These are phyloP conservation scores for Cardiospermum halicacabum DNA, from an alignment of 345 rosid species.

Conservation along the genomic window DNA sequence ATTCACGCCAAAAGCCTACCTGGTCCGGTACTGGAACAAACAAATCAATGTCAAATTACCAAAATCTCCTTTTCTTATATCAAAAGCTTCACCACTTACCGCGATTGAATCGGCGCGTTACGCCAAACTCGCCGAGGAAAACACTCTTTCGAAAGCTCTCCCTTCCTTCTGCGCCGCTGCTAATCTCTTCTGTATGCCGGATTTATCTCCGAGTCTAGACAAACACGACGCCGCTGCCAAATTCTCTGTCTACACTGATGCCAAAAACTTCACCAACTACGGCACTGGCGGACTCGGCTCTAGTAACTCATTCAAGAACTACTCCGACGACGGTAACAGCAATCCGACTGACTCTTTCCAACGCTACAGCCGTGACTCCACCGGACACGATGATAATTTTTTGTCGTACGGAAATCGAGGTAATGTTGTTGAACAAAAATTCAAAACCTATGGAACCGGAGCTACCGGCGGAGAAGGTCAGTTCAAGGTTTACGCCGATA, in stretches of 20 bases:
- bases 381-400: constrained; percentile 38
- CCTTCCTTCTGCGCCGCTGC: constrained; percentile 79
- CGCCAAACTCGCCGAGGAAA: constrained; percentile 61
- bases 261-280: constrained; percentile 76
- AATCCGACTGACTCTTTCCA: constrained; percentile 47
- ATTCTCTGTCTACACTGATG: constrained; percentile 44
- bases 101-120: constrained; percentile 61
- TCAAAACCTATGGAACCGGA: constrained; percentile 60
- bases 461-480: constrained; percentile 62
- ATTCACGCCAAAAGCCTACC: constrained; percentile 64
- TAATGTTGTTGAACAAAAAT: constrained; percentile 67
- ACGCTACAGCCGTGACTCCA: constrained; percentile 45
- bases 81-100: constrained; percentile 71
- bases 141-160: constrained; percentile 51
- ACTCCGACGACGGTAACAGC: constrained; percentile 33
- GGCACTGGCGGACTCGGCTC: too few species aligned
- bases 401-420: constrained; percentile 29
- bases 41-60: constrained; percentile 44
- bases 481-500: constrained; percentile 46
- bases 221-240: constrained; percentile 38
- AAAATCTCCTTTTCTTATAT: constrained; percentile 51
- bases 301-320: constrained; percentile 54
- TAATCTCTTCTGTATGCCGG: constrained; percentile 78
- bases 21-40: constrained; percentile 87
- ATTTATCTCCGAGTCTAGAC: constrained; percentile 37